These are phyloP conservation scores for Amaranthus hypochondriacus DNA, from an alignment of 148 eudicot genomes.

Conservation along the genomic window DNA sequence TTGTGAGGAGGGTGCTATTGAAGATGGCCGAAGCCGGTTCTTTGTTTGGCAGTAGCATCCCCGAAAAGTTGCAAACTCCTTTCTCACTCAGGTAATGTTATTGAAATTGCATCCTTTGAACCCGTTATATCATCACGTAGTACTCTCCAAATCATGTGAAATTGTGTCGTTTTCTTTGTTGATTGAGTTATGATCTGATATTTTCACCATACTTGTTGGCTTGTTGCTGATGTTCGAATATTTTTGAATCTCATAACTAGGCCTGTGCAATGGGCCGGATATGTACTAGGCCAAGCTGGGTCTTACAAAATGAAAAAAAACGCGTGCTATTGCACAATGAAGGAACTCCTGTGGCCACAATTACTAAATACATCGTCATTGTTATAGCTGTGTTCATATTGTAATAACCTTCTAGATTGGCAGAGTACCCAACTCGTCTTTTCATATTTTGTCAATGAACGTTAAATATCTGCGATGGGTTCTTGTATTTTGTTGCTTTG, in stretches of 20 bases:
- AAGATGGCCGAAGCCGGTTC: constrained; percentile 56
- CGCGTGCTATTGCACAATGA: no score
- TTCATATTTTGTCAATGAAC: no score
- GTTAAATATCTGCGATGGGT: no score
- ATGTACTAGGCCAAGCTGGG: no score
- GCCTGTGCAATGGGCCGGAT: no score
- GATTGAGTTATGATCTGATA: not conserved
- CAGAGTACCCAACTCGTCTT: no score
- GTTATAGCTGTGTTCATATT: no score
- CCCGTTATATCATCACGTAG: not conserved
- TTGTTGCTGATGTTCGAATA: not conserved
- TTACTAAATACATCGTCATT: no score
- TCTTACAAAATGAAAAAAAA: no score
- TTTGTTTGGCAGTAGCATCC: constrained; percentile 51
- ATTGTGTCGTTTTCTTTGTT: not conserved
- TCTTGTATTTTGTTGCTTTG: no score
- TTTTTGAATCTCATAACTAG: not conserved
- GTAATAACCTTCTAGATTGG: no score
- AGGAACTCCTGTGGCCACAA: no score
- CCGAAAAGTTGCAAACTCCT: constrained; percentile 51
- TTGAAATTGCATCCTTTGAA: not conserved
- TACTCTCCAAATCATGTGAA: not conserved
- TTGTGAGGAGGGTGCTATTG: constrained; percentile 59
- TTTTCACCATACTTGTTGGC: not conserved
- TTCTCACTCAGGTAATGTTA: constrained; percentile 53